Conservation (phyloP, 192 early-diverging fungal genomes). For the Cetraspora pellucida region DNA sequence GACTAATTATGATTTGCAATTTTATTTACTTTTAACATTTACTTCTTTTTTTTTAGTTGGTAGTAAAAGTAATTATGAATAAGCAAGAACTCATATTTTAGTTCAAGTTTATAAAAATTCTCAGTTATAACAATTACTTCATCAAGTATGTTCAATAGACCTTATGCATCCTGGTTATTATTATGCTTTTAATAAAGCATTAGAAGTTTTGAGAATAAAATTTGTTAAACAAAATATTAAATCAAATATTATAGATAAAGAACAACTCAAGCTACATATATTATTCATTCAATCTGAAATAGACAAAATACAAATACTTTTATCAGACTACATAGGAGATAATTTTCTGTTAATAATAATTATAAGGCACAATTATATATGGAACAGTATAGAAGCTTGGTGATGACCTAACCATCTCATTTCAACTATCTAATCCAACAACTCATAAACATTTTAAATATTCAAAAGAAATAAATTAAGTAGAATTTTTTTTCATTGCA, state of each 20-base stretch:
- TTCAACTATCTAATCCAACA: not conserved
- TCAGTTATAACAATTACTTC: not conserved
- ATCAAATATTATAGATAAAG: not conserved
- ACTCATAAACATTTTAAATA: not conserved
- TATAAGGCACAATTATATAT: not conserved
- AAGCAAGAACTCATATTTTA: not conserved
- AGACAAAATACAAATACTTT: not conserved
- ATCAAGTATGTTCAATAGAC: not conserved
- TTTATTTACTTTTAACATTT: not conserved
- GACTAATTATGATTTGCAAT: not conserved
- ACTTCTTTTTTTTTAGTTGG: not conserved
- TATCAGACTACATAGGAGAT: conserved; percentile 9
- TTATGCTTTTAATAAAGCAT: conserved; percentile 2
- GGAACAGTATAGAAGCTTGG: not conserved
- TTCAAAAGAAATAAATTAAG: not conserved
- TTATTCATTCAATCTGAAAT: not conserved
- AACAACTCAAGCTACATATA: conserved; percentile 12
- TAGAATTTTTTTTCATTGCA: not conserved
- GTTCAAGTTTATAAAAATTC: not conserved
- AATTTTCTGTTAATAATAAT: not conserved
- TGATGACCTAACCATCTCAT: not conserved
- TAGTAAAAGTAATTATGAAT: not conserved
- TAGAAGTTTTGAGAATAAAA: conserved; percentile 11
- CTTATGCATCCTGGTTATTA: not conserved
- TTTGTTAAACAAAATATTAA: conserved; percentile 12